These are phyloP conservation scores for Daedalea quercina DNA, from an alignment of 768 basidiomycete species.

Conservation along the genomic window DNA sequence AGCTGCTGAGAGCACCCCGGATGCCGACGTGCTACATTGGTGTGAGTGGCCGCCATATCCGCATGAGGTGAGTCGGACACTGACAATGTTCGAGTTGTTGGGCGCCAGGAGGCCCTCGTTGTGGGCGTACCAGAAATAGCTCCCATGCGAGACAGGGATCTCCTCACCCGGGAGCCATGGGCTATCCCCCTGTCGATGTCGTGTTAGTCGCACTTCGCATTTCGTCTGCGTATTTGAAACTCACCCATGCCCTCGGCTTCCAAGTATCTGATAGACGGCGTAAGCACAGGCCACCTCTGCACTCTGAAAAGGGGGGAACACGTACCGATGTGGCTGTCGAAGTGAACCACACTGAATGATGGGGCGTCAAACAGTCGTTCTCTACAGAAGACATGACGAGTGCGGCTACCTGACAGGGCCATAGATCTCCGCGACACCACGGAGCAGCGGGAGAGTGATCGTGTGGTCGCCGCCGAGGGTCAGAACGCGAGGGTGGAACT, in stretches of 20 bases:
- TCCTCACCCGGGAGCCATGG: slow-evolving; percentile 21
- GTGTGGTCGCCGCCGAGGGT: slow-evolving; percentile 27
- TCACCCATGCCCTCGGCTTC: neutral
- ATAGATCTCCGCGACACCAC: slow-evolving; percentile 23
- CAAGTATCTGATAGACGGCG: neutral
- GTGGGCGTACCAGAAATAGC: slow-evolving; percentile 28
- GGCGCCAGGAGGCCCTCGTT: slow-evolving; percentile 26
- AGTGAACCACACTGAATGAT: slow-evolving; percentile 29
- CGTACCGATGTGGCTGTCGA: slow-evolving; percentile 26
- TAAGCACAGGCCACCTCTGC: neutral
- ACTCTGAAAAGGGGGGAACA: neutral
- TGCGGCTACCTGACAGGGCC: slow-evolving; percentile 21
- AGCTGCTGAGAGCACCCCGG: slow-evolving; percentile 20
- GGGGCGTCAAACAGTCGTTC: too few relatives aligned
- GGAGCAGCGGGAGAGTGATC: slow-evolving; percentile 25
- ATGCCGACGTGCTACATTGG: slow-evolving; percentile 24
- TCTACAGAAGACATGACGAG: neutral
- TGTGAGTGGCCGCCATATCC: neutral
- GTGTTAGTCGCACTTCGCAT: slow-evolving; percentile 2
- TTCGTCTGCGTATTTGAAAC: too few relatives aligned
- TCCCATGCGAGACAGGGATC: slow-evolving; percentile 24
- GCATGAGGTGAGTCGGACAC: neutral
- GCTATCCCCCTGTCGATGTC: slow-evolving; percentile 17
- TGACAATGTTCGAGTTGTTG: slow-evolving; percentile 25
- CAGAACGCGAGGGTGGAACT: slow-evolving; percentile 27